Percentiles rank a stretch among this genome's conserved stretches.
Evolutionary conservation across 73 alveolate species (phyloP).

Genomic region (Uronychia setigera): DNA sequence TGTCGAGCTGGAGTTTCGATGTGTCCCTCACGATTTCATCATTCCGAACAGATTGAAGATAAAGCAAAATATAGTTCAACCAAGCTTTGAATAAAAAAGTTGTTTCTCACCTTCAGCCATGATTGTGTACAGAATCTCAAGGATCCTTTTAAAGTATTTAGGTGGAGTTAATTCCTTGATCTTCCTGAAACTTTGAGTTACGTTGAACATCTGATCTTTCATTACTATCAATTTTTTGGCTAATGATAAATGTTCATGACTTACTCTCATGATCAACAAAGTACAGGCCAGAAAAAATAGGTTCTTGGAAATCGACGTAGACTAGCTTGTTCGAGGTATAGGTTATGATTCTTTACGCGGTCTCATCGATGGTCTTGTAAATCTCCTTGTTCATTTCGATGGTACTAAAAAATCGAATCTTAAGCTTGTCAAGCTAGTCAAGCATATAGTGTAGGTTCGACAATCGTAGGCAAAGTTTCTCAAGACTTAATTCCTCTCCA

Average conservation of each 20-base stretch:
- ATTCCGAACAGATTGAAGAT: constrained; percentile 5
- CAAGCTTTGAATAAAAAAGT: constrained; percentile 3
- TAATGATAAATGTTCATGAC: too few species aligned
- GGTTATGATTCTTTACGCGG: neutral
- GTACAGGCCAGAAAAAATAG: constrained; percentile 23
- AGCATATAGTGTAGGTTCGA: constrained; percentile 34
- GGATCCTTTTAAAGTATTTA: constrained; percentile 28
- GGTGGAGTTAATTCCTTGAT: constrained; percentile 23
- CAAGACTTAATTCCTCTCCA: neutral
- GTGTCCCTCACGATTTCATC: constrained; percentile 43
- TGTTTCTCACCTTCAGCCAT: constrained; percentile 19
- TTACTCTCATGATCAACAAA: constrained; percentile 20
- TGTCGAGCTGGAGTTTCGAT: constrained; percentile 15
- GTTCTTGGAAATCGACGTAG: constrained; percentile 27
- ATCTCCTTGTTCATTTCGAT: neutral
- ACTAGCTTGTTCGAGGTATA: constrained; percentile 40
- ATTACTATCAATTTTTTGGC: constrained; percentile 3
- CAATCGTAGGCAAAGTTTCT: constrained; percentile 26
- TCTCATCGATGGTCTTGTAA: constrained; percentile 3
- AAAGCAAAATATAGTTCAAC: constrained; percentile 27
- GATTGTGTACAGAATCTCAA: constrained; percentile 5
- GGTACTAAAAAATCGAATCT: constrained; percentile 28
- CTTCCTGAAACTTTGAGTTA: constrained; percentile 16
- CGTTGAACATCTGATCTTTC: constrained; percentile 22
- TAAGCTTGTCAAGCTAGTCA: constrained; percentile 13